Percentiles rank a stretch among this genome's conserved stretches.
Conservation (phyloP, 140 eudicot genomes). For the Ambrosia hybrid region DNA sequence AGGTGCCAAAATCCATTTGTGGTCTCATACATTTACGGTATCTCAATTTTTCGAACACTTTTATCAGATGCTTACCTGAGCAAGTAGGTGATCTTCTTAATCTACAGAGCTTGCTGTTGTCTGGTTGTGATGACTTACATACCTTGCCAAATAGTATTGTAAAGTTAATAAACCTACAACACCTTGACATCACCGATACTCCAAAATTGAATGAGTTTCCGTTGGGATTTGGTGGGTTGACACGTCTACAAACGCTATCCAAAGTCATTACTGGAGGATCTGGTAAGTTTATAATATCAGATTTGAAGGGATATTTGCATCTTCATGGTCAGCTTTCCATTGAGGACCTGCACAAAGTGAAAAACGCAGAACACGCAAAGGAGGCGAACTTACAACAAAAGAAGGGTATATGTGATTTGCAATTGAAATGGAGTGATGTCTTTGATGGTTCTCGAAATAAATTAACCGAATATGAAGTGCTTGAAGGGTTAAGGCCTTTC, state of each 20-base stretch:
- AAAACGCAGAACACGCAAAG: conserved; percentile 2
- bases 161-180: conserved; percentile 23
- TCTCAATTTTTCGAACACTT: conserved; percentile 36
- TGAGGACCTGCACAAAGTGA: conserved; percentile 27
- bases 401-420: conserved; percentile 20
- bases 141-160: conserved; percentile 27
- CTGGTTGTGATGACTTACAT: not conserved
- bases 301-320: conserved; percentile 25
- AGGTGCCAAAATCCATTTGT: conserved; percentile 35
- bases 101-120: conserved; percentile 35
- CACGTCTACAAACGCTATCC: conserved; percentile 26
- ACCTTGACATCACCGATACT: conserved; percentile 33
- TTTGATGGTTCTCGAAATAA: conserved; percentile 19
- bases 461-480: conserved; percentile 20
- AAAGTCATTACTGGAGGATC: conserved; percentile 17
- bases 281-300: conserved; percentile 21
- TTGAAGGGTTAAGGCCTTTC: conserved; percentile 32
- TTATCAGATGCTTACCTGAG: conserved; percentile 34
- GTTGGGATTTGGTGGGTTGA: conserved; percentile 20
- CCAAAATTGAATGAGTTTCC: conserved; percentile 12
- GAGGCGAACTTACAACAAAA: conserved; percentile 33
- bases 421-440: conserved; percentile 27
- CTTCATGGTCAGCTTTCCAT: conserved; percentile 33
- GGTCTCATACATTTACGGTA: conserved; percentile 39
- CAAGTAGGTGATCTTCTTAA: conserved; percentile 27